phyloP scores from a whole-genome alignment of 306 rosid species.

The Coriaria nepalensis region DNA sequence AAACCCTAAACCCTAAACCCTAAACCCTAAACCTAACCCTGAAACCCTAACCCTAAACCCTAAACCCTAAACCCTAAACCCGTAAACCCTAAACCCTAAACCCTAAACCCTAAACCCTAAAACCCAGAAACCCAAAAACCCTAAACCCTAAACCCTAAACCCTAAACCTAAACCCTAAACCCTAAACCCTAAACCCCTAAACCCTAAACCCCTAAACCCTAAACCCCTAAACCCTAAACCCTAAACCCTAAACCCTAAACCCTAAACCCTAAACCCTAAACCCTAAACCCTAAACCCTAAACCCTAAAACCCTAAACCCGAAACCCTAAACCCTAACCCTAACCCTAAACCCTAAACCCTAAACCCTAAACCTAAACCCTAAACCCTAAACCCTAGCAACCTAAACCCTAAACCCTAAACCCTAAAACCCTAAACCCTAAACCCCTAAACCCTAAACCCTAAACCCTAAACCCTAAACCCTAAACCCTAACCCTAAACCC shows the following conservation, averaged over 20 bases:
- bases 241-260: neutral
- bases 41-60: conserved; percentile 5
- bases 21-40: conserved; percentile 3
- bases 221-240: neutral
- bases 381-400: too few relatives aligned
- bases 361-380: neutral
- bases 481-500: neutral
- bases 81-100: neutral
- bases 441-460: neutral
- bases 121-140: neutral
- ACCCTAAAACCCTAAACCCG: neutral
- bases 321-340: neutral
- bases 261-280: neutral
- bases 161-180: neutral
- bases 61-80: conserved; percentile 1
- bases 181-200: neutral
- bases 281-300: neutral
- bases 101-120: neutral
- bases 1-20: conserved; percentile 1
- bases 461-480: neutral
- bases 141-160: neutral
- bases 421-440: neutral
- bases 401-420: neutral
- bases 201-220: neutral
- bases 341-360: neutral